Evolutionary conservation across 1,139 yeast genomes (phyloP), one percentile per base, ranked within the genome.

Genomic region (Candida tropicalis): DNA sequence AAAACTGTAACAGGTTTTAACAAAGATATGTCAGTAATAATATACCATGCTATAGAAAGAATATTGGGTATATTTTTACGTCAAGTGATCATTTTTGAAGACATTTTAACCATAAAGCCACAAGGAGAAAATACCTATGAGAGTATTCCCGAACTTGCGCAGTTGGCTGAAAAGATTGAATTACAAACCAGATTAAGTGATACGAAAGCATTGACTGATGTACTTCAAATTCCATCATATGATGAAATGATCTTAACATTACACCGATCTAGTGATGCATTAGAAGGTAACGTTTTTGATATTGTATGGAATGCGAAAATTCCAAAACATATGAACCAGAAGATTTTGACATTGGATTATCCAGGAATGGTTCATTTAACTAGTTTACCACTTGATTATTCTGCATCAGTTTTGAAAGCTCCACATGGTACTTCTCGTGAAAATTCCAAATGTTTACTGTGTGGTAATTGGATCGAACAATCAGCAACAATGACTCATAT

Each of bases 291-390:
- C 24, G 51, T 61, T 2, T 59, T 58, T 49, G 64, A 65, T 36
- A 55, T 56, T 33, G 56, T 63, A 3, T 41, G 59, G 20, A 48
- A 58, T 46, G 60, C 68, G 12, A 63, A 60, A 47, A 61, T 67
- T 36, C 66, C 65, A 1, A 52, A 55, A 36, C 53, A 57, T 42
- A 38, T 49, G 27, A 58, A 54, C 12, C 24, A 48, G 1, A 70
- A 67, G 5, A 55, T 65, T 6, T 55, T 66, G 23, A 41, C 60
- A 1, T 53, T 71, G 20, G 71, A 66, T 11, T 73, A 57, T 45
- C 77, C 77, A 1, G 74, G 72, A 5, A 58, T 62, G 2, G 61
- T 72, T 2, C 68, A 68, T 46, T 65, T 77, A n/a, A 60, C 69
- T 15, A 64, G 61, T 18, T 51, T 73, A 26, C 77, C 78, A 0